Percentiles rank a stretch among this genome's conserved stretches.
Conservation (phyloP, 2,329 filamentous ascomycete genomes). For the Aspergillus pseudonomiae region DNA sequence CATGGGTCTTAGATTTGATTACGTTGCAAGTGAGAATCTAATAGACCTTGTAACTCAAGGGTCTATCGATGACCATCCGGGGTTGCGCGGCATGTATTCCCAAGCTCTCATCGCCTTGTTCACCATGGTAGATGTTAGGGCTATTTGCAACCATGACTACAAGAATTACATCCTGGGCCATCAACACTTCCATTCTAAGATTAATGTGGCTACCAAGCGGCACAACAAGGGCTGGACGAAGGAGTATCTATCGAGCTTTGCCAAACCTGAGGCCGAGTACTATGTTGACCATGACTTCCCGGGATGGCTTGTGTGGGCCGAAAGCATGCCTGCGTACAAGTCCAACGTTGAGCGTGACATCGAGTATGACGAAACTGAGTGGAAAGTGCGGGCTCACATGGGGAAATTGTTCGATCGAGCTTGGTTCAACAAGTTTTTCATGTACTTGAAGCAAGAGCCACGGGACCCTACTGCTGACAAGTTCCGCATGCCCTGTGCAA, state of each 20-base stretch:
- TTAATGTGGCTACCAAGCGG: slow-evolving; percentile 72
- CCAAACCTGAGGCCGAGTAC: slow-evolving; percentile 76
- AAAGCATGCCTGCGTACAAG: slow-evolving; percentile 78
- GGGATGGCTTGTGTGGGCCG: slow-evolving; percentile 95
- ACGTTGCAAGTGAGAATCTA: slow-evolving; percentile 77
- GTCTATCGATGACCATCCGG: slow-evolving; percentile 87
- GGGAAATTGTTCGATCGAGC: slow-evolving; percentile 76
- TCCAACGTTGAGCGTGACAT: slow-evolving; percentile 68
- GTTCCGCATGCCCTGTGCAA: slow-evolving; percentile 85
- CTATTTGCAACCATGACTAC: slow-evolving; percentile 83
- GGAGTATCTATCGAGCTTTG: slow-evolving; percentile 76
- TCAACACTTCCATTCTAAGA: slow-evolving; percentile 75
- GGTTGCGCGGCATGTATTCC: slow-evolving; percentile 77
- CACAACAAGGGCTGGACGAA: slow-evolving; percentile 78
- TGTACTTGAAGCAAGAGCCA: slow-evolving; percentile 94
- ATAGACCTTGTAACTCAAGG: slow-evolving; percentile 81
- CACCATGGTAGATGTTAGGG: slow-evolving; percentile 83
- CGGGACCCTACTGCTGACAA: slow-evolving; percentile 79
- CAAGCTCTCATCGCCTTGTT: slow-evolving; percentile 79
- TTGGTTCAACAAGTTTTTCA: slow-evolving; percentile 88
- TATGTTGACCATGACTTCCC: slow-evolving; percentile 91
- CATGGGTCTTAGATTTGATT: slow-evolving; percentile 87
- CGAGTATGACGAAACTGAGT: slow-evolving; percentile 81
- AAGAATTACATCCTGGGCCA: slow-evolving; percentile 82
- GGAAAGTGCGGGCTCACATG: slow-evolving; percentile 72